Evolutionary conservation across 805 yeast species (phyloP), one percentile per base, ranked within the genome.

Genomic region (Pichia heedii): DNA sequence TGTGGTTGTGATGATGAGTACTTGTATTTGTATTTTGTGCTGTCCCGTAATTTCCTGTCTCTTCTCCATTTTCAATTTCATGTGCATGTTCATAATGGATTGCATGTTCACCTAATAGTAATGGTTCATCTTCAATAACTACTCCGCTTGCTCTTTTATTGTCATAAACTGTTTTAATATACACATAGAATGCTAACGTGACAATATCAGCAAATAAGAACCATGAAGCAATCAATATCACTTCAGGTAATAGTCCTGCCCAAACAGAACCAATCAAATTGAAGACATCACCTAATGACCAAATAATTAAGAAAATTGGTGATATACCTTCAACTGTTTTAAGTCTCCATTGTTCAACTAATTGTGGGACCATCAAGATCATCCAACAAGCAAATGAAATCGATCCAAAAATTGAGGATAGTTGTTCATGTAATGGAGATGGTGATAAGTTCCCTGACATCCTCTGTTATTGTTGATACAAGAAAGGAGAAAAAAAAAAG

Each of bases 351-450:
- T 84, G 90, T 57, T 84, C 94, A 22, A 84, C 71, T 38, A 84
- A 69, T 58, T 84, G 94, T 0, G 94, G 93, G 51, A 84, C 63
- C 45, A 84, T 69, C 34, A 84, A 62, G 13, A 84, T 88, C 12
- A 84, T 71, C 88, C 89, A 84, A 58, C 90, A 81, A 0, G 90
- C 87, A 35, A 84, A 69, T 58, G 81, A 74, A 9, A 83, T 72
- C 12, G 86, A 78, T 2, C 90, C 90, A 57, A 79, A 71, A 3
- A 80, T 63, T 2, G 84, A 84, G 4, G 86, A 76, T 24, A 77
- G 60, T 15, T 70, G 67, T 27, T 61, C 57, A 42, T 81, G 60
- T 51, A 65, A 49, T 7, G 58, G 56, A 1, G 64, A 60, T 3
- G 61, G 54, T 12, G 42, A n/a, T n/a, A n/a, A n/a, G n/a, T n/a